phyloP scores from a whole-genome alignment of 495 filamentous ascomycete species.

The Aeminium ludgeri region DNA sequence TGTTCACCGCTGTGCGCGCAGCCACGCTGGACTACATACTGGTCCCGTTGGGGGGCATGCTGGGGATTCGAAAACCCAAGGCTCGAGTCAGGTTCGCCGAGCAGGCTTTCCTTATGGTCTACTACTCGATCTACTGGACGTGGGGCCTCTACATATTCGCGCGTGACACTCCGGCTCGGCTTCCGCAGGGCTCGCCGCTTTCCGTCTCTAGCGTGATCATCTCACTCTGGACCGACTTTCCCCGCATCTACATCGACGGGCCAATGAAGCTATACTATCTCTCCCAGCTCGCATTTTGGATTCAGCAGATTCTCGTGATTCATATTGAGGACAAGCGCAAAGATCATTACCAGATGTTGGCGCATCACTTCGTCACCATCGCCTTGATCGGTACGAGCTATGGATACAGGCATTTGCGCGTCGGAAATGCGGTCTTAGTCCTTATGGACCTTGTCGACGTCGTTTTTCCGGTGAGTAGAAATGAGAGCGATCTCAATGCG shows the following conservation, averaged over 20 bases:
- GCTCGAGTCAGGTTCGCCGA: conserved; percentile 66
- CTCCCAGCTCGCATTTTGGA: conserved; percentile 78
- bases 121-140: conserved; percentile 62
- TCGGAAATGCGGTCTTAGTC: conserved; percentile 76
- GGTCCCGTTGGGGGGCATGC: conserved; percentile 49
- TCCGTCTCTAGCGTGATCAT: conserved; percentile 5
- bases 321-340: conserved; percentile 88
- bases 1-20: conserved; percentile 76
- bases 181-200: neutral
- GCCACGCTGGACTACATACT: conserved; percentile 73
- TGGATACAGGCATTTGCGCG: conserved; percentile 63
- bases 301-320: conserved; percentile 87
- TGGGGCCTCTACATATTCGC: conserved; percentile 53
- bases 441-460: conserved; percentile 91
- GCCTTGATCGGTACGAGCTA: conserved; percentile 64
- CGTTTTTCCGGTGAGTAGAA: conserved; percentile 61
- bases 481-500: neutral
- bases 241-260: conserved; percentile 50
- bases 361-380: conserved; percentile 83
- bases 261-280: conserved; percentile 83
- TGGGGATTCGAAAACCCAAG: conserved; percentile 57
- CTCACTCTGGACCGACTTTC: conserved; percentile 66
- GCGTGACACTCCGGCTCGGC: neutral
- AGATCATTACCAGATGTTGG: conserved; percentile 90
- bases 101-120: conserved; percentile 77